Conservation (phyloP, 139 green algal genomes). For the Chlamydomonas sp. region DNA sequence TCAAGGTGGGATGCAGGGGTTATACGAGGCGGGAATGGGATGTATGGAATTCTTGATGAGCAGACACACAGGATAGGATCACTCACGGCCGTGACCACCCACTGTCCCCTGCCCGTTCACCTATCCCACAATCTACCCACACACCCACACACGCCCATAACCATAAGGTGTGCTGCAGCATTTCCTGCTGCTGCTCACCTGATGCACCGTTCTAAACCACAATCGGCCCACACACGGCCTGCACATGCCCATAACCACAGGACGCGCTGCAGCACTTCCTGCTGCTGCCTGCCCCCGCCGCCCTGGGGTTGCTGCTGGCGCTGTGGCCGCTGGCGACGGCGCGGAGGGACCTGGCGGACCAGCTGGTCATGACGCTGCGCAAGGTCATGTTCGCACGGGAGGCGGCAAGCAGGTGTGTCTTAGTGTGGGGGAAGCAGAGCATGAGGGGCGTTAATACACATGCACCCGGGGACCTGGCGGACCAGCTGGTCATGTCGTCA, state of each 20-base stretch:
- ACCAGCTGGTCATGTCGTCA: background rate
- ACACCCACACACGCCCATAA: too few species aligned
- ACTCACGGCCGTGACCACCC: too few species aligned
- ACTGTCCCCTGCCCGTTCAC: too few species aligned
- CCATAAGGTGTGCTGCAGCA: too few species aligned
- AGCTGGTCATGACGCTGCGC: slow-evolving; percentile 49
- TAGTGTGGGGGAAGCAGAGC: background rate
- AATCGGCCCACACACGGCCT: background rate
- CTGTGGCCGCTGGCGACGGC: slow-evolving; percentile 48
- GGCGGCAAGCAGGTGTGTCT: slow-evolving; percentile 38
- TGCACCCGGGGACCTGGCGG: slow-evolving; percentile 35
- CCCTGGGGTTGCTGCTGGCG: slow-evolving; percentile 50
- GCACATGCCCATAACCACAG: slow-evolving; percentile 20
- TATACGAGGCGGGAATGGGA: background rate
- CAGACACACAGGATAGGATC: background rate
- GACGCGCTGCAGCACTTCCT: slow-evolving; percentile 44
- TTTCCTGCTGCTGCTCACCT: background rate
- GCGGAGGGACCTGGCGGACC: slow-evolving; percentile 43
- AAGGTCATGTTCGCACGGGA: slow-evolving; percentile 58
- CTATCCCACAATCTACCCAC: too few species aligned
- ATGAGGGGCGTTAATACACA: background rate
- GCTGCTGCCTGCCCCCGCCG: slow-evolving; percentile 41
- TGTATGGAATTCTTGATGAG: background rate
- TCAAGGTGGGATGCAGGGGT: background rate
- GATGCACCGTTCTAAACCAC: background rate